These are phyloP conservation scores for Mollisiaceae sp. DNA, from an alignment of 2,329 filamentous ascomycete genomes.

Conservation along the genomic window DNA sequence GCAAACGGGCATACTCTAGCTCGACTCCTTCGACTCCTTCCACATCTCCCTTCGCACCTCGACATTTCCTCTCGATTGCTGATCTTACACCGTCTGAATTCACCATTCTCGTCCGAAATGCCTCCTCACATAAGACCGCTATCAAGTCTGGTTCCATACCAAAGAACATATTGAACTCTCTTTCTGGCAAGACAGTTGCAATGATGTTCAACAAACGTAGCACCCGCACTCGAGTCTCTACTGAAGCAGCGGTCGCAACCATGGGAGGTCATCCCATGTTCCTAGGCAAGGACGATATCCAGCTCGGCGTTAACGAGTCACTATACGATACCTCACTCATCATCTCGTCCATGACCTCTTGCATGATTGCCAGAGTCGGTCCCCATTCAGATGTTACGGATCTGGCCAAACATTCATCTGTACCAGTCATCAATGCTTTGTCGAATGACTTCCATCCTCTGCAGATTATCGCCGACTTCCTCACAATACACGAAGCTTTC, in stretches of 20 bases:
- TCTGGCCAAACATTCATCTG: conserved; percentile 73
- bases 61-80: conserved; percentile 86
- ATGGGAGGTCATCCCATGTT: conserved; percentile 97
- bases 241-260: conserved; percentile 85
- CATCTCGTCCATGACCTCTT: conserved; percentile 91
- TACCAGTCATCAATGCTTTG: conserved; percentile 86
- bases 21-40: conserved; percentile 45
- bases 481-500: conserved; percentile 85
- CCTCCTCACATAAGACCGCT: conserved; percentile 73
- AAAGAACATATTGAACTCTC: conserved; percentile 60
- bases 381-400: conserved; percentile 76
- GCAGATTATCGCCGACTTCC: conserved; percentile 91
- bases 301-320: conserved; percentile 94
- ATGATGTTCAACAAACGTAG: conserved; percentile 98
- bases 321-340: conserved; percentile 91
- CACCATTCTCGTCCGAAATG: conserved; percentile 81
- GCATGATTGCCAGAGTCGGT: conserved; percentile 80
- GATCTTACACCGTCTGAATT: conserved; percentile 84
- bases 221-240: conserved; percentile 91
- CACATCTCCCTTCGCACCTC: conserved; percentile 60
- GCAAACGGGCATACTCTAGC: conserved; percentile 30
- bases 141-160: conserved; percentile 74
- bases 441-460: conserved; percentile 93
- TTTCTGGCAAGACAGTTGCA: conserved; percentile 82
- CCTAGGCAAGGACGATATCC: conserved; percentile 92